Percentiles rank a stretch among this genome's conserved stretches.
Evolutionary conservation across 208 protist species (phyloP).

Genomic region (Acanthamoeba royreba): DNA sequence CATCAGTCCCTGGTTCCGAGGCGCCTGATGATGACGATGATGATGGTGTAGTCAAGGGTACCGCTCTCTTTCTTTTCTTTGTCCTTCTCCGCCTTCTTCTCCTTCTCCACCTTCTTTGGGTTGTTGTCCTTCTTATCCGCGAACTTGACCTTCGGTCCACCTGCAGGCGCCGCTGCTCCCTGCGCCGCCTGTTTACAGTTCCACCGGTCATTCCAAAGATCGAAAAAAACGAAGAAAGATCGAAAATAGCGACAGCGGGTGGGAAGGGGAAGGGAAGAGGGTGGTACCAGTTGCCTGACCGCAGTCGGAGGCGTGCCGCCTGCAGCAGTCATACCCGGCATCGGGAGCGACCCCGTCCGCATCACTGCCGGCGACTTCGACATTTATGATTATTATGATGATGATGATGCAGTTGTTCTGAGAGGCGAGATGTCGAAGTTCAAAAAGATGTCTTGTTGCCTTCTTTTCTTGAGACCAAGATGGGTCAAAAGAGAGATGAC

Average conservation of each 20-base stretch:
- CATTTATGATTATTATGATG: too few relatives aligned
- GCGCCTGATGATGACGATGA: neutral
- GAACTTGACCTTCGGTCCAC: neutral
- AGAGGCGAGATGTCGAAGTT: neutral
- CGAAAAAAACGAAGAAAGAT: neutral
- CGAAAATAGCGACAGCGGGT: too few relatives aligned
- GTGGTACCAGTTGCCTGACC: neutral
- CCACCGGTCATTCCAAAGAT: neutral
- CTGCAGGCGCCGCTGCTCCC: neutral
- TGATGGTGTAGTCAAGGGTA: neutral
- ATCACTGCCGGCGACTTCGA: neutral
- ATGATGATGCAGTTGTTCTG: neutral
- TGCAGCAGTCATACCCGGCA: neutral
- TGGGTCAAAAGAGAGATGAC: too few relatives aligned
- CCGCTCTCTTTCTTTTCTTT: neutral
- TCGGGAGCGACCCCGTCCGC: neutral
- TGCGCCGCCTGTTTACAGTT: neutral
- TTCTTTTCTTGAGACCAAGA: too few relatives aligned
- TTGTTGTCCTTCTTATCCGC: neutral
- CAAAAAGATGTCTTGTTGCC: too few relatives aligned
- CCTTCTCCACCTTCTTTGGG: conserved; percentile 11
- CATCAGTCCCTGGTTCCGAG: neutral
- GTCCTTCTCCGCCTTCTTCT: neutral
- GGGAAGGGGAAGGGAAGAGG: too few relatives aligned
- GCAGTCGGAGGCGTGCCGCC: neutral